Percentiles rank a stretch among this genome's conserved stretches.
These are phyloP conservation scores for Phytophthora pseudosyringae DNA, from an alignment of 352 stramenopile genomes.

Conservation along the genomic window DNA sequence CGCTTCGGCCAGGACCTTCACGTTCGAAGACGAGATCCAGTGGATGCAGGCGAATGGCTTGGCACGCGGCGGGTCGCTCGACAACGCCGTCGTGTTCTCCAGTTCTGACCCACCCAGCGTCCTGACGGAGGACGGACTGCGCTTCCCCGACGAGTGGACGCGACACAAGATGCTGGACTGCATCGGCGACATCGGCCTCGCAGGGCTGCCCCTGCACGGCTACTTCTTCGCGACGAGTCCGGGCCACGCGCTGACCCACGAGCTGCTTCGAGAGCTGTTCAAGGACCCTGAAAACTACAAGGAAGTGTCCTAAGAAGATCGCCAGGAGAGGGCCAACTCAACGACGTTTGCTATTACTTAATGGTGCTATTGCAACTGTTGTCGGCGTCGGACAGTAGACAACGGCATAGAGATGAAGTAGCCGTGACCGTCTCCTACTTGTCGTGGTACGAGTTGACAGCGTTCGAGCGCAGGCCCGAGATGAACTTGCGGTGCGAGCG, in stretches of 20 bases:
- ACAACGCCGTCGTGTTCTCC: constrained; percentile 73
- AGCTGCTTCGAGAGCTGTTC: constrained; percentile 58
- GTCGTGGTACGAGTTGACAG: constrained; percentile 48
- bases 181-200: constrained; percentile 66
- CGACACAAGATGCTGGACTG: constrained; percentile 82
- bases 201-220: constrained; percentile 60
- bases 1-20: constrained; percentile 70
- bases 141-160: constrained; percentile 69
- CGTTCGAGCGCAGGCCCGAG: constrained; percentile 49
- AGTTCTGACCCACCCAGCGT: constrained; percentile 21
- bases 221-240: constrained; percentile 76
- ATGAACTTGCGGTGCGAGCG: constrained; percentile 58
- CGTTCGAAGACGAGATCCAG: constrained; percentile 73
- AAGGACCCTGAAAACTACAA: constrained; percentile 54
- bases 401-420: neutral
- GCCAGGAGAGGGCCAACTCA: constrained; percentile 10
- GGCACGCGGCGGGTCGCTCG: constrained; percentile 62
- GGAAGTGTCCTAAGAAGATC: constrained; percentile 25
- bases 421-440: constrained; percentile 17
- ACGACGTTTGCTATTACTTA: constrained; percentile 10
- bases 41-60: constrained; percentile 63
- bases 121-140: constrained; percentile 60
- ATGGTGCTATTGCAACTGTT: constrained; percentile 8
- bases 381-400: neutral
- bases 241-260: constrained; percentile 69